These are phyloP conservation scores for Globisporangium mamillatum DNA, from an alignment of 352 stramenopile species.

Conservation along the genomic window DNA sequence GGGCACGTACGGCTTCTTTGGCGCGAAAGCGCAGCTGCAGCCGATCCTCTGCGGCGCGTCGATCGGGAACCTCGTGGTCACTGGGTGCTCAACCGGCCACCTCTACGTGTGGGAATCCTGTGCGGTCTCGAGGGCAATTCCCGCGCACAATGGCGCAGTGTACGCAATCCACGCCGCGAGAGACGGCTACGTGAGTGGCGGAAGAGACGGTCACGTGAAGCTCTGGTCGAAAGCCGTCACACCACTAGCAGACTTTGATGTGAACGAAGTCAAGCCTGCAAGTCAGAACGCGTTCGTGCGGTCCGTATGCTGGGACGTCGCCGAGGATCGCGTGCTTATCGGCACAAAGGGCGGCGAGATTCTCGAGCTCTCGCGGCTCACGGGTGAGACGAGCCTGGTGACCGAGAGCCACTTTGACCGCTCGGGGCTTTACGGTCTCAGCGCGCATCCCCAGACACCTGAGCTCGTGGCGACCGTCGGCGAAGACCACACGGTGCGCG, in stretches of 20 bases:
- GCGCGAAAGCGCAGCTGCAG: constrained; percentile 50
- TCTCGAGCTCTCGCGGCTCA: constrained; percentile 66
- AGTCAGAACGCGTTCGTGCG: constrained; percentile 42
- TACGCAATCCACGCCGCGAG: constrained; percentile 63
- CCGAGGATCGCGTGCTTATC: constrained; percentile 67
- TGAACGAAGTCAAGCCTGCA: constrained; percentile 51
- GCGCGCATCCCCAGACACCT: constrained; percentile 38
- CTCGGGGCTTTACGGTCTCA: constrained; percentile 46
- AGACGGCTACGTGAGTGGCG: constrained; percentile 54
- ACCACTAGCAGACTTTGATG: constrained; percentile 61
- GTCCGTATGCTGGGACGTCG: constrained; percentile 64
- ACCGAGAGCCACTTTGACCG: constrained; percentile 63
- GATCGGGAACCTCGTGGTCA: constrained; percentile 51
- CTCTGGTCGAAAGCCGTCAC: constrained; percentile 53
- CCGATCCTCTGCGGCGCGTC: constrained; percentile 58
- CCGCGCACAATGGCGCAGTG: constrained; percentile 64
- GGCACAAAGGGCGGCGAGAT: constrained; percentile 67
- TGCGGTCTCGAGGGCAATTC: constrained; percentile 48
- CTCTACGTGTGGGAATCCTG: constrained; percentile 74
- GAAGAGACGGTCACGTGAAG: constrained; percentile 66
- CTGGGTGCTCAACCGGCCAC: constrained; percentile 59
- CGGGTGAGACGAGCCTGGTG: constrained; percentile 53
- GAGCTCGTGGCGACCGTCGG: constrained; percentile 67
- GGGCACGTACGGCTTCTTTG: constrained; percentile 59
- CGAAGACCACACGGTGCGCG: constrained; percentile 61